Evolutionary conservation across 306 rosid genomes (phyloP), one percentile per base, ranked within the genome.

Genomic region (Prunus mume): DNA sequence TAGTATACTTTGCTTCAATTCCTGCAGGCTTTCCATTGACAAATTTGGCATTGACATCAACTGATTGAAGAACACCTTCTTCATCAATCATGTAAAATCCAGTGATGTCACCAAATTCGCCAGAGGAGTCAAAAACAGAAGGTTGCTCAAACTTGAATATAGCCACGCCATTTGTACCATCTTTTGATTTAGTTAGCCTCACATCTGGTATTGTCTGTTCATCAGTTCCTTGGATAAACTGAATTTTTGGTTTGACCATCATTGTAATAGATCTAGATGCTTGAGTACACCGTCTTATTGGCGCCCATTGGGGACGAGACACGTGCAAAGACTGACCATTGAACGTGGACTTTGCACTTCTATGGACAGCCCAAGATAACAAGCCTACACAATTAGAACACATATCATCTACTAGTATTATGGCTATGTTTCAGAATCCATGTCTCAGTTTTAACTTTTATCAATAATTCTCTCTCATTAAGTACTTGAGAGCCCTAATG

Each of bases 71-170:
- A 67, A 89, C 89, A 5, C 99, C 99, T 86, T 96, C 99, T 78
- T 96, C 99, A 49, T 96, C 99, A 71, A 96, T 93, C 99, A 96
- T 91, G 90, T 79, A 96, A 49, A 96, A 90, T 11, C 99, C 99
- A 6, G 98, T 96, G 41, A 96, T 96, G 34, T 96, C 99, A 12
- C 99, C 99, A 27, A 96, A 91, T 82, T 96, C 99, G 52, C 91
- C 90, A 2, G 99, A 96, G 20, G 99, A 87, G 78, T 96, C 99
- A 24, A 96, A 96, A 69, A 96, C 98, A 5, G 98, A 96, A 20
- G 99, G 99, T 65, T 96, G 88, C 10, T 93, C 97, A 81, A 96
- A 96, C 83, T 13, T 88, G 88, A 96, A 96, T 61, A 91, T 86
- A 13, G 99, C 99, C 93, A 93, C 69, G 25, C 99, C 99, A 74